Percentiles rank a stretch among this genome's conserved stretches.
These are phyloP conservation scores for Salvia sclarea DNA, from an alignment of 305 asterid genomes.

Conservation along the genomic window DNA sequence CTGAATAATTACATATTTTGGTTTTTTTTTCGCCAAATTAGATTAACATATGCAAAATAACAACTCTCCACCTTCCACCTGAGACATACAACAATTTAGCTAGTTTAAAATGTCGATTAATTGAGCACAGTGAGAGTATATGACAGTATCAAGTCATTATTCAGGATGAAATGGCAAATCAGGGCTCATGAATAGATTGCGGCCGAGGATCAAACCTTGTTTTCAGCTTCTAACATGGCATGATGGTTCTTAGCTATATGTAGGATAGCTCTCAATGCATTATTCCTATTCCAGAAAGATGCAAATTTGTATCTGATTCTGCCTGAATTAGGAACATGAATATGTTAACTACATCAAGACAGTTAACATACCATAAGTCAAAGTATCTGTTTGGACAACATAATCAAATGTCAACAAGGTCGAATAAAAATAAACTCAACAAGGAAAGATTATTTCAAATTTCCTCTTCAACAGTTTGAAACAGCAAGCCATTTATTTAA, in stretches of 20 bases:
- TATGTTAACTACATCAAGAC: conserved; percentile 9
- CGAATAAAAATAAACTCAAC: conserved; percentile 6
- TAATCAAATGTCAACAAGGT: conserved; percentile 15
- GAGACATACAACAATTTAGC: not conserved
- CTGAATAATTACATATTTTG: not conserved
- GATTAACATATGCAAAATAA: not conserved
- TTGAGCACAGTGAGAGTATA: conserved; percentile 7
- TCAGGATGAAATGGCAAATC: conserved; percentile 13
- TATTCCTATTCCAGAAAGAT: conserved; percentile 96
- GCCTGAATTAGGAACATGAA: conserved; percentile 57
- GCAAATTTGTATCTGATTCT: conserved; percentile 95
- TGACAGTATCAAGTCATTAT: not conserved
- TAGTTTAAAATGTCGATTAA: not conserved
- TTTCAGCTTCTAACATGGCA: conserved; percentile 74
- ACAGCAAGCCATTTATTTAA: no score
- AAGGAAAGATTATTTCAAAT: not conserved
- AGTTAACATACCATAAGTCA: not conserved
- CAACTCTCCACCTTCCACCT: not conserved
- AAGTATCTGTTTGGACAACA: conserved; percentile 13
- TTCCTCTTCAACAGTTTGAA: not conserved
- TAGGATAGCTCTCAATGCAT: conserved; percentile 72
- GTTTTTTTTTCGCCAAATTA: not conserved
- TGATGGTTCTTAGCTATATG: conserved; percentile 59
- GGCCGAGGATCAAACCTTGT: conserved; percentile 57
- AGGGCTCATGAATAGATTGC: conserved; percentile 26